These are phyloP conservation scores for Quercus cerris DNA, from an alignment of 306 rosid species.

Conservation along the genomic window DNA sequence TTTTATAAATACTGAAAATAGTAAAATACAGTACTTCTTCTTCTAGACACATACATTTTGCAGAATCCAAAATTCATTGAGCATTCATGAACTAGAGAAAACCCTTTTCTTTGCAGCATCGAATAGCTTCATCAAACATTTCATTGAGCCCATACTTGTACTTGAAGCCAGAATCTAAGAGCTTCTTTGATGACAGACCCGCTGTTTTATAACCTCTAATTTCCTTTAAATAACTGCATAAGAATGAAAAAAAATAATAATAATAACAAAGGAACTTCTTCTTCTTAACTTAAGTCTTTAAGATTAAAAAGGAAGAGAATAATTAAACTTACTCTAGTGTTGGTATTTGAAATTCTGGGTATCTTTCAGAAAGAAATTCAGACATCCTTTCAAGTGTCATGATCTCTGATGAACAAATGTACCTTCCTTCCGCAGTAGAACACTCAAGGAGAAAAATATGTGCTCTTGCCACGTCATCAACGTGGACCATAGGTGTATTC, in stretches of 20 bases:
- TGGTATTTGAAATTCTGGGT: conserved; percentile 46
- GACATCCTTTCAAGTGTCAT: conserved; percentile 26
- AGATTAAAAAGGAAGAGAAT: neutral
- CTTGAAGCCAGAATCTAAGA: conserved; percentile 43
- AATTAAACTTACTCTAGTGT: conserved; percentile 47
- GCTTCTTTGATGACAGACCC: conserved; percentile 7
- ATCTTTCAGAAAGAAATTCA: conserved; percentile 34
- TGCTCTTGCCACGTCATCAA: conserved; percentile 58
- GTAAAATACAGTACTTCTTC: no score
- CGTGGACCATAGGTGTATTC: conserved; percentile 42
- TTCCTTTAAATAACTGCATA: conserved; percentile 31
- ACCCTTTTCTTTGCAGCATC: conserved; percentile 41
- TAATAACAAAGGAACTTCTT: no score
- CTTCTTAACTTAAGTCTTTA: conserved; percentile 1
- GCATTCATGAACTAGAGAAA: neutral
- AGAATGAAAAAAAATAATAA: neutral
- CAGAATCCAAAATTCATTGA: neutral
- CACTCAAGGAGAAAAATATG: conserved; percentile 57
- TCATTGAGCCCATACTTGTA: conserved; percentile 44
- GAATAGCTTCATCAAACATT: conserved; percentile 39
- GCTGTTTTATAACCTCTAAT: conserved; percentile 7
- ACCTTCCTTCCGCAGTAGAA: conserved; percentile 52
- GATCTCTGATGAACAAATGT: conserved; percentile 47
- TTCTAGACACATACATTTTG: no score
- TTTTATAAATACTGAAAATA: no score